Evolutionary conservation across 176 grass and related monocot species (phyloP).

Genomic region (Oryza coarctata): DNA sequence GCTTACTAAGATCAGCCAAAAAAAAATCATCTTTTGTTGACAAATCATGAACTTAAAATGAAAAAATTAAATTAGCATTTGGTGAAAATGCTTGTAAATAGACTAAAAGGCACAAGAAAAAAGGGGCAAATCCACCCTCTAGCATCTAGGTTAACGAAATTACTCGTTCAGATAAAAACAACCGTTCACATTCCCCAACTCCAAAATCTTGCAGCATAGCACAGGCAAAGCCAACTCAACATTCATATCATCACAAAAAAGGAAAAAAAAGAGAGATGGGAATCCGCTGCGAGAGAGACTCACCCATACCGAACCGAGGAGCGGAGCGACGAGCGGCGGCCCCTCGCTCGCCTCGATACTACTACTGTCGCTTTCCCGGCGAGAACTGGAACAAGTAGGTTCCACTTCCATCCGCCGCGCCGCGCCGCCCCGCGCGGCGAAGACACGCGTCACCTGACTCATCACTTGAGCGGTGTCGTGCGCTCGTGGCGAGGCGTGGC

Average conservation of each 20-base stretch:
- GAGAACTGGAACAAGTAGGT: no score
- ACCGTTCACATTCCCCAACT: neutral
- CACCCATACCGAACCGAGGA: conserved; percentile 12
- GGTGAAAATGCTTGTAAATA: no score
- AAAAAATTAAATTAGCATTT: no score
- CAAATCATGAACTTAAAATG: neutral
- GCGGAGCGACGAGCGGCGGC: neutral
- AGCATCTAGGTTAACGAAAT: neutral
- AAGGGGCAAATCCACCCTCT: no score
- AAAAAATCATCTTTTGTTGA: neutral
- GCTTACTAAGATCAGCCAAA: no score
- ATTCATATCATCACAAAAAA: neutral
- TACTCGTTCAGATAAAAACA: neutral
- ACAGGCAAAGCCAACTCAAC: neutral
- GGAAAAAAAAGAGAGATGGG: neutral
- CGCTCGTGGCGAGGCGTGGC: neutral
- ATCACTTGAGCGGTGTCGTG: no score
- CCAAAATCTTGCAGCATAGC: neutral
- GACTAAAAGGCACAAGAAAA: no score
- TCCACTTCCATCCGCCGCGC: no score
- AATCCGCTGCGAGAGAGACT: neutral
- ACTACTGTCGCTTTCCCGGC: neutral
- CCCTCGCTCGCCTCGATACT: neutral
- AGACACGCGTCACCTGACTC: neutral
- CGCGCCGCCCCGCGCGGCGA: neutral